A percentile compares a stretch with the other conserved stretches of the same genome.
phyloP scores from a whole-genome alignment of 345 rosid genomes.

The Raphanus sativus region DNA sequence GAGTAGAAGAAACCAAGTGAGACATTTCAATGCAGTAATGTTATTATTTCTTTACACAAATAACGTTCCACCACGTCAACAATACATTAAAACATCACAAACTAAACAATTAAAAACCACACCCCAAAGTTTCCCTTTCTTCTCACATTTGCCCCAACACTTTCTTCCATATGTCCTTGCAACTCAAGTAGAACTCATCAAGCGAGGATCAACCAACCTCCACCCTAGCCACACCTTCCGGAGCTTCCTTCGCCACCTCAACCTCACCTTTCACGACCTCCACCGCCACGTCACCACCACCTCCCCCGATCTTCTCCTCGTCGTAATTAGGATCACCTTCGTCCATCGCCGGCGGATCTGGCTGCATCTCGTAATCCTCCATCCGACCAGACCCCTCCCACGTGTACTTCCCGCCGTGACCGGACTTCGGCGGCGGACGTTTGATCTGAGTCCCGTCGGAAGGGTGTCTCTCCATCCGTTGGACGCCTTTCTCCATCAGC shows the following conservation, averaged over 20 bases:
- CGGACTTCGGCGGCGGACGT: conserved; percentile 62
- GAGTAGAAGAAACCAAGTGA: background rate
- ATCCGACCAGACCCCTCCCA: conserved; percentile 70
- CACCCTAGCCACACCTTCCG: conserved; percentile 58
- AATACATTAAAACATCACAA: background rate
- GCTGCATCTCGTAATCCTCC: conserved; percentile 53
- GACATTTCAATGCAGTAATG: background rate
- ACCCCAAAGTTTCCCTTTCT: background rate
- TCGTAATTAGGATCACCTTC: conserved; percentile 81
- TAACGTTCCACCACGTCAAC: background rate
- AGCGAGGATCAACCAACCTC: conserved; percentile 59
- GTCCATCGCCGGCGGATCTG: conserved; percentile 61
- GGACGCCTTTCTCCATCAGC: conserved; percentile 66
- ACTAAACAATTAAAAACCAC: background rate
- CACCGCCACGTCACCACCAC: conserved; percentile 45
- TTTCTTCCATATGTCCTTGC: background rate
- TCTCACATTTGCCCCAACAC: background rate
- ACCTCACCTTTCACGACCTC: conserved; percentile 54
- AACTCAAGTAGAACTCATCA: conserved; percentile 8
- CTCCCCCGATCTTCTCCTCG: conserved; percentile 45
- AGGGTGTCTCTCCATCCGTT: conserved; percentile 77
- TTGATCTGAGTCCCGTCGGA: conserved; percentile 57
- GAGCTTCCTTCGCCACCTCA: conserved; percentile 57
- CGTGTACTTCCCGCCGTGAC: conserved; percentile 89
- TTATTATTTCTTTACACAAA: conserved; percentile 18